These are phyloP conservation scores for Prunus padus DNA, from an alignment of 306 rosid genomes.

Conservation along the genomic window DNA sequence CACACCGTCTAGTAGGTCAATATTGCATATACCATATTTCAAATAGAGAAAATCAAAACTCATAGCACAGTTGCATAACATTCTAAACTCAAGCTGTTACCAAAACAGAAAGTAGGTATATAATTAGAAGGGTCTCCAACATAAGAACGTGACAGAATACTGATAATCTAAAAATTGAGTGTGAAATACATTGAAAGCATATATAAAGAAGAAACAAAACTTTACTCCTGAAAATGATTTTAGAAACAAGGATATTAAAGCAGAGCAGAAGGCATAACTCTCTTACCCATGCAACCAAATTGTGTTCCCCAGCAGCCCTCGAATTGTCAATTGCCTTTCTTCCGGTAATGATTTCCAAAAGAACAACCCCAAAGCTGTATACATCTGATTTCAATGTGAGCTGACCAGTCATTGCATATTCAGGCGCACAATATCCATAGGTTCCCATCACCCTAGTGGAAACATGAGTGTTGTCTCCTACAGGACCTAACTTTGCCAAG, in stretches of 20 bases:
- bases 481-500: constrained; percentile 61
- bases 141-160: not conserved
- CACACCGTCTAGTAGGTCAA: not conserved
- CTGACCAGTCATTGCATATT: constrained; percentile 65
- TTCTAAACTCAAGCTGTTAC: not conserved
- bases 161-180: not conserved
- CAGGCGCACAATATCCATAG: constrained; percentile 63
- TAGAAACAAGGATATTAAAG: not conserved
- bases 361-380: constrained; percentile 62
- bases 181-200: not conserved
- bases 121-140: not conserved
- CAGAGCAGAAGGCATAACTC: constrained; percentile 12
- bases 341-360: constrained; percentile 53
- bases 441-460: constrained; percentile 66
- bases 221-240: not conserved
- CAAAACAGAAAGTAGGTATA: not conserved
- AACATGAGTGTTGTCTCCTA: constrained; percentile 60
- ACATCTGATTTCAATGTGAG: constrained; percentile 60
- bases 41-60: too few relatives aligned
- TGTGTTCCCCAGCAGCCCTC: constrained; percentile 50
- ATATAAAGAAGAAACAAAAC: not conserved
- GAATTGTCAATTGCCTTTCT: constrained; percentile 58
- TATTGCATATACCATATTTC: too few relatives aligned
- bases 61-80: not conserved
- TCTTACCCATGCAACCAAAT: constrained; percentile 58